Base-by-base conservation (phyloP, 1,284 basidiomycete species). In the Rhizoctonia solani region DNA sequence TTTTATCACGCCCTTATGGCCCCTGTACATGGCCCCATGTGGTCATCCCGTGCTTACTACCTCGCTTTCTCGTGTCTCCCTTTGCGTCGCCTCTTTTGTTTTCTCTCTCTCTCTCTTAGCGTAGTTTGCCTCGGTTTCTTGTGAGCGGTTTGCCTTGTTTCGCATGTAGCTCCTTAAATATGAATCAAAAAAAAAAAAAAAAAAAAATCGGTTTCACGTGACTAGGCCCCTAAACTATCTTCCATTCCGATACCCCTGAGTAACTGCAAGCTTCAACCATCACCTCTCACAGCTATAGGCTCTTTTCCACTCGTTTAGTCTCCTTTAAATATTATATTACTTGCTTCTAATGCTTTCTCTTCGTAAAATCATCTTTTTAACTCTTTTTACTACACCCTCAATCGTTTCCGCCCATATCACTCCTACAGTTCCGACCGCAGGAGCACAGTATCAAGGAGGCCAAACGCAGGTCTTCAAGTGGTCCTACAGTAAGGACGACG, bases 241-340 rank as follows among this genome's bases (percentile, higher is more conserved):
- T n/a, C n/a, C n/a, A n/a, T 29, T 27, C 19, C 32, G 23, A 3
- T 9, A 13, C 58, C 58, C 58, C 58, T 61, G 58, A 61, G 46
- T 49, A 39, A 16, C 21, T 32, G 27, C n/a, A 3, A 3, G 27
- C 16, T 37, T 14, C 8, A 11, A 27, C 32, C 14, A 47, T 44
- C 46, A 61, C 58, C n/a, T 44, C 27, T 25, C 16, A 46, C 54
- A 58, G 27, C 6, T n/a, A 11, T 30, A 23, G 4, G 16, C 50
- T 27, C 21, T 6, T 23, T 25, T 47, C 49, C 30, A 13, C 34
- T 61, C 46, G 42, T 46, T 42, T 55, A 55, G 42, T 58, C 44
- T 14, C 16, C 27, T 55, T 55, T 9, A n/a, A 41, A 34, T 58
- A 50, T 19, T 47, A 8, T 37, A 59, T 13, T 29, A 1, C 8